Evolutionary conservation across 2,329 filamentous ascomycete genomes (phyloP).

Genomic region (Botrytis sinoallii): DNA sequence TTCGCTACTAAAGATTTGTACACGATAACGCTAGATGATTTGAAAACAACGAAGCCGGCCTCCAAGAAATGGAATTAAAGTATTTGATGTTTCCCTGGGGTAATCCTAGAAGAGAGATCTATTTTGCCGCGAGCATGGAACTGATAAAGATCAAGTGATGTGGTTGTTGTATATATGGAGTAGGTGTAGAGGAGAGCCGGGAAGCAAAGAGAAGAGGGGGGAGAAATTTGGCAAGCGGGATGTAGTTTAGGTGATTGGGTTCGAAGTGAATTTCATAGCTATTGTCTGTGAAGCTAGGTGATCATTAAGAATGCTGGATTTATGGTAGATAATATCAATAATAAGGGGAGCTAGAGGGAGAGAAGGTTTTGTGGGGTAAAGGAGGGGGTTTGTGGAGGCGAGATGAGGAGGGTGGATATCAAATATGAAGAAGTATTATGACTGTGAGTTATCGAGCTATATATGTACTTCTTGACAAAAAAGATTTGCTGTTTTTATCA

Average conservation of each 20-base stretch:
- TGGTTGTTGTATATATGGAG: background rate
- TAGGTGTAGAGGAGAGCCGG: background rate
- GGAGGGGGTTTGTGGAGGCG: no score
- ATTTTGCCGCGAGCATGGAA: background rate
- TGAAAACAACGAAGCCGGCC: background rate
- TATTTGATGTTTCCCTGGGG: background rate
- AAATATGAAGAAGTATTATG: background rate
- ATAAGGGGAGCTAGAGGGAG: background rate
- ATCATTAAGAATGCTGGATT: fast-evolving
- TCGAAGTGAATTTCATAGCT: background rate
- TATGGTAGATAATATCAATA: background rate
- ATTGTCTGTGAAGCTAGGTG: background rate
- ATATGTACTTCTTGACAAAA: background rate
- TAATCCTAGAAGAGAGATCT: background rate
- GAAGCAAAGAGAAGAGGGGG: background rate
- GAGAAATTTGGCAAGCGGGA: background rate
- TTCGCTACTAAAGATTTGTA: background rate
- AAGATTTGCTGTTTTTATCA: background rate
- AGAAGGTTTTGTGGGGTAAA: background rate
- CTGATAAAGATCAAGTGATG: background rate
- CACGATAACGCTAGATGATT: background rate
- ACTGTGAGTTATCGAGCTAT: background rate
- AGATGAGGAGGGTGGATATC: background rate
- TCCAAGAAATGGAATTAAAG: background rate
- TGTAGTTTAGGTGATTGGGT: background rate